These are phyloP conservation scores for Klebsormidium nitens DNA, from an alignment of 139 green algal genomes.

Conservation along the genomic window DNA sequence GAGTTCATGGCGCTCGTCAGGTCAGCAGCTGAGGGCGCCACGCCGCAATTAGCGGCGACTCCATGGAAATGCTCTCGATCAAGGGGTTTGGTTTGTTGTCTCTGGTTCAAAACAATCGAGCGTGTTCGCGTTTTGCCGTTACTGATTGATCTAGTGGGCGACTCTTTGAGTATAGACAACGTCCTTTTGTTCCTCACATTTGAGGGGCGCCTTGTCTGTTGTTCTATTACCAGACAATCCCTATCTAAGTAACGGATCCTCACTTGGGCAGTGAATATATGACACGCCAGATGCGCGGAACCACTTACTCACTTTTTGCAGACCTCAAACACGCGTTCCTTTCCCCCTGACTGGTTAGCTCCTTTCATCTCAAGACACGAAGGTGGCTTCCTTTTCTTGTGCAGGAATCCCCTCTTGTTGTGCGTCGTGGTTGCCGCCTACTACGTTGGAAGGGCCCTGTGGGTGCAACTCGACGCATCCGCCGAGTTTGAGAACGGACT, in stretches of 20 bases:
- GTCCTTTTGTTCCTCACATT: too few species aligned
- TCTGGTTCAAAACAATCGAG: too few species aligned
- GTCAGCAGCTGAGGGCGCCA: too few species aligned
- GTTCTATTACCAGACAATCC: not conserved
- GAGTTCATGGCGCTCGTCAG: constrained; percentile 55
- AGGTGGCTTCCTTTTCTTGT: too few species aligned
- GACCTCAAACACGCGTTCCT: not conserved
- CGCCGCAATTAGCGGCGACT: too few species aligned
- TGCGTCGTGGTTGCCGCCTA: not conserved
- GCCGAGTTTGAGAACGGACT: constrained; percentile 9
- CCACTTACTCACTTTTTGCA: not conserved
- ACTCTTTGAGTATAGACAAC: too few species aligned
- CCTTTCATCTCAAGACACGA: constrained; percentile 13
- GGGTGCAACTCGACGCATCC: constrained; percentile 13
- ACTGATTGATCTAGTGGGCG: too few species aligned
- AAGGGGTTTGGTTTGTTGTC: too few species aligned
- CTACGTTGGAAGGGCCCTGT: constrained; percentile 14
- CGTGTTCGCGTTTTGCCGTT: too few species aligned
- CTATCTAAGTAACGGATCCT: not conserved
- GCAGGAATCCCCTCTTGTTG: constrained; percentile 23
- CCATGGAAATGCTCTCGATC: too few species aligned
- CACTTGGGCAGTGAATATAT: not conserved
- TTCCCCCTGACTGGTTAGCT: not conserved
- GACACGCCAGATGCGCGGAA: not conserved
- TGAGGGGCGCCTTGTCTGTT: too few species aligned